These are phyloP conservation scores for Cladosporium oxysporum DNA, from an alignment of 2,329 filamentous ascomycete species.

Conservation along the genomic window DNA sequence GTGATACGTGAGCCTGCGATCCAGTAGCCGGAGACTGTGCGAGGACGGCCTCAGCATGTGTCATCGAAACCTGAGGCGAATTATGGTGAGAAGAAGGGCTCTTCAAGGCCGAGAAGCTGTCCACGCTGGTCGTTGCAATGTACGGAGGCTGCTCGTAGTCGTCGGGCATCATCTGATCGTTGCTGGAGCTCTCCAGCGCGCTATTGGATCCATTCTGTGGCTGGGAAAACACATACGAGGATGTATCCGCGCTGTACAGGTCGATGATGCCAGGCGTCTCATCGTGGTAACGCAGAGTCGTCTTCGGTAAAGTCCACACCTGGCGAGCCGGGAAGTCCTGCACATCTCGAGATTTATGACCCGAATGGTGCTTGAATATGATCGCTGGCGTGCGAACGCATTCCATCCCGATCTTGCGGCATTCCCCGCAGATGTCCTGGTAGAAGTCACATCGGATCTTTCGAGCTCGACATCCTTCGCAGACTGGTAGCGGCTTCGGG, in stretches of 20 bases:
- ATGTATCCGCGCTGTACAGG: conserved; percentile 1
- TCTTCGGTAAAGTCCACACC: conserved; percentile 15
- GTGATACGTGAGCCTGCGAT: background rate
- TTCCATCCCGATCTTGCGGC: conserved; percentile 21
- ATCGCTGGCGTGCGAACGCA: conserved; percentile 22
- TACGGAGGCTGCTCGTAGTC: background rate
- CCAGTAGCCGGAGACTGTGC: background rate
- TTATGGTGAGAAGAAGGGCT: background rate
- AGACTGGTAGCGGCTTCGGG: conserved; percentile 21
- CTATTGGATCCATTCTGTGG: background rate
- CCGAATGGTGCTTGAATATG: conserved; percentile 22
- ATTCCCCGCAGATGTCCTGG: conserved; percentile 22
- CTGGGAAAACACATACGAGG: background rate
- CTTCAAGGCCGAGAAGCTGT: background rate
- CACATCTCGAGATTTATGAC: conserved; percentile 7
- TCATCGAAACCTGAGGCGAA: background rate
- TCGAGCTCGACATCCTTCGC: conserved; percentile 24
- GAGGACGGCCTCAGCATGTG: background rate
- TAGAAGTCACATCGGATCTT: conserved; percentile 24
- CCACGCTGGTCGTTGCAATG: background rate
- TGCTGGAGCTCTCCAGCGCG: background rate
- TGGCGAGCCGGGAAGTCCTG: conserved; percentile 10
- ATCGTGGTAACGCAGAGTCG: conserved; percentile 20
- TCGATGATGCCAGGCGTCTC: conserved; percentile 15
- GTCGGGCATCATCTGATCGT: background rate